phyloP scores from a whole-genome alignment of 2,329 filamentous ascomycete species.

The Phoma herbarum region DNA sequence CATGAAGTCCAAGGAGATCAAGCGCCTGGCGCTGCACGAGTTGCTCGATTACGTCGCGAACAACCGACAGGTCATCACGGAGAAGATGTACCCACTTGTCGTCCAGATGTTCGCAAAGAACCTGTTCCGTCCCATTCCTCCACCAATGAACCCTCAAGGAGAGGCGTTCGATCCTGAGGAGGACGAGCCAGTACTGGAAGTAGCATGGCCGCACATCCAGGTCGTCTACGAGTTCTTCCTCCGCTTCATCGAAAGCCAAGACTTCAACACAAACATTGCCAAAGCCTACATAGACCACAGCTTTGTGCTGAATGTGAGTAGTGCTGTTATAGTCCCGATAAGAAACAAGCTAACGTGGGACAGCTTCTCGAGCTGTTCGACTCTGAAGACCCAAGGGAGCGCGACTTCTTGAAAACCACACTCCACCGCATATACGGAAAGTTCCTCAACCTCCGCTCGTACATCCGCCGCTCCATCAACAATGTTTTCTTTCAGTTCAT shows the following conservation, averaged over 20 bases:
- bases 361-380: slow-evolving; percentile 96
- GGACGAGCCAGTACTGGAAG: slow-evolving; percentile 96
- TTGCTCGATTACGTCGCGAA: slow-evolving; percentile 98
- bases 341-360: background rate
- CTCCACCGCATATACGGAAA: slow-evolving; percentile 98
- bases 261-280: slow-evolving; percentile 99
- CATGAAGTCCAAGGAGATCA: slow-evolving; percentile 99
- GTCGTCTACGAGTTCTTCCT: slow-evolving; percentile 99
- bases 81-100: slow-evolving; percentile 97
- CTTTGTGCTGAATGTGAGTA: slow-evolving; percentile 81
- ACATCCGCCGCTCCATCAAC: slow-evolving; percentile 98
- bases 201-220: slow-evolving; percentile 99
- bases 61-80: slow-evolving; percentile 97
- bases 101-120: slow-evolving; percentile 99
- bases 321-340: background rate
- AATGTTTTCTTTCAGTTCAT: slow-evolving; percentile 99
- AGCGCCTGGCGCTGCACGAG: slow-evolving; percentile 93
- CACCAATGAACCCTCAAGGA: slow-evolving; percentile 95
- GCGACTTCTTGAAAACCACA: slow-evolving; percentile 98
- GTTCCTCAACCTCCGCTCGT: slow-evolving; percentile 96
- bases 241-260: slow-evolving; percentile 97
- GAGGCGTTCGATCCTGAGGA: slow-evolving; percentile 99
- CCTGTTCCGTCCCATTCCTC: slow-evolving; percentile 94
- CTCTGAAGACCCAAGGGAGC: slow-evolving; percentile 94
- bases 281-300: slow-evolving; percentile 99